Base-by-base conservation (phyloP, 129 eudicot genomes). In the Lonicera japonica region DNA sequence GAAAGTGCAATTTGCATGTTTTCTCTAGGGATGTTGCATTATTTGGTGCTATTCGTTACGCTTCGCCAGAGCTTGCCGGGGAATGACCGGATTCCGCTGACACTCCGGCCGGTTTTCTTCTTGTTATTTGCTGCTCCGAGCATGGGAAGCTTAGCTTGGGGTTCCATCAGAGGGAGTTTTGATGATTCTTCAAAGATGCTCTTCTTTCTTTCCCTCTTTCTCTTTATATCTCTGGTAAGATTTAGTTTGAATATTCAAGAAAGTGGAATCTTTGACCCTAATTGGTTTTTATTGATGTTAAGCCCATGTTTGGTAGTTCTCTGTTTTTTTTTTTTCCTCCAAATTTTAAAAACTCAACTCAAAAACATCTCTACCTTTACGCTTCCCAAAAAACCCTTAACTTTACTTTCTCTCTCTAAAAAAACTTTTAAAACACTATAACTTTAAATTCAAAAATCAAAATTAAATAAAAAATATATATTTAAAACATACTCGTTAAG, bases 81-180 rank as follows among this genome's bases (percentile, higher is more conserved):
- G 4, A 61, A 73, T 10, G 64, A 58, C 1, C 54, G 63, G 10
- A 56, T 84, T 25, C 86, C 87, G 43, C 22, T 65, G 55, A 69
- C 61, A 61, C 73, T 85, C 16, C 66, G 78, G 67, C 92, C 92
- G 5, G 82, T 85, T 29, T 80, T 81, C 82, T 81, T 80, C 23
- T 70, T 81, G 80, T 80, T 85, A 19, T 68, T 81, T 0, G 92
- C 87, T 3, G 81, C 92, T 54, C 90, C 90, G 10, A 83, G 86
- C 25, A 83, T 83, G 86, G 90, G 81, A 10, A 80, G 90, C 67
- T 72, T 85, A n/a, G 92, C 92, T 2, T 85, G 92, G 92, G 80
- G 70, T 40, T 75, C 84, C 0, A 81, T 85, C 10, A 63, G 61
- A 0, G 92, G 87, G 25, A 75, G 41, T 18, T 85, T 85, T 63